Base-by-base conservation (phyloP, 345 rosid genomes). In the Corymbia maculata region DNA sequence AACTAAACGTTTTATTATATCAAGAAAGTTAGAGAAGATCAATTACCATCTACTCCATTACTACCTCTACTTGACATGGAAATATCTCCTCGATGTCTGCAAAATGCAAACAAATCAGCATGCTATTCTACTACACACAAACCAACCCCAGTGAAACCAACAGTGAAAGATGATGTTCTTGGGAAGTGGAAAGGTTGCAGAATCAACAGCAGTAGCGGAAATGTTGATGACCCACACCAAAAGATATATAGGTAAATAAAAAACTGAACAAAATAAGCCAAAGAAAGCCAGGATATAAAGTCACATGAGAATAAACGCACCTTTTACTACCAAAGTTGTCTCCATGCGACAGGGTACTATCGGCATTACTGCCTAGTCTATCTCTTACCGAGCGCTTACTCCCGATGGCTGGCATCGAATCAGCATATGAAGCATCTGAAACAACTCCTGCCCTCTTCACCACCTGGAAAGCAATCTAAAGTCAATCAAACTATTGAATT, bases 361-460 rank as follows among this genome's bases (percentile, higher is more conserved):
- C 98, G 22, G 88, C 86, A 92, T 82, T 92, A 86, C 91, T 88
- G 49, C 99, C 99, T 91, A 98, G 90, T 89, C 99, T 94, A 82
- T 98, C 99, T 91, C 95, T 96, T 6, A 94, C 92, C 50, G 99
- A 95, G 52, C 99, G 96, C 93, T 98, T 98, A 52, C 89, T 92
- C 79, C 98, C 98, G 85, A 91, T 85, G 70, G 90, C 87, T 8
- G 93, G 93, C 86, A 86, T 86, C 59, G 92, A 91, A 89, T 90
- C 94, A 61, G 90, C 88, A 79, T 85, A 87, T 22, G 87, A 92
- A 86, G 42, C 89, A 64, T 92, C 93, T 11, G 95, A 88, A 55
- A 90, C 91, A 86, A 87, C 61, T 84, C 92, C 94, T 64, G 92
- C 91, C 92, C 96, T 93, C 94, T 93, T 98, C 87, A 98, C 97